A percentile compares a stretch with the other conserved stretches of the same genome.
Conservation (phyloP, 169 alveolate genomes). For the Plasmodium gaboni region DNA sequence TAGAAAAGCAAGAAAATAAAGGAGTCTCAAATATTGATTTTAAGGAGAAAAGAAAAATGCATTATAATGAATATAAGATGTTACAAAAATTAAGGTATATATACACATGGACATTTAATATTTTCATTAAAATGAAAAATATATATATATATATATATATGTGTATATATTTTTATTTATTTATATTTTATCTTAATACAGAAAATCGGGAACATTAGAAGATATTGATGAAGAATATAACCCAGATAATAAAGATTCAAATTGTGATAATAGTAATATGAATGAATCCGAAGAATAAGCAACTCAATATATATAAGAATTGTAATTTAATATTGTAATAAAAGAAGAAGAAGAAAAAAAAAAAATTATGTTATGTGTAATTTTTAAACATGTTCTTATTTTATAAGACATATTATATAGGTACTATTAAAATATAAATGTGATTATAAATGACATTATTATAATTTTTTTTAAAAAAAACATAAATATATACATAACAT, state of each 20-base stretch:
- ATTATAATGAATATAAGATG: constrained; percentile 75
- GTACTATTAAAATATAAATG: too few species aligned
- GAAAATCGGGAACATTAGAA: constrained; percentile 75
- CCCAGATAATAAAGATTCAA: constrained; percentile 53
- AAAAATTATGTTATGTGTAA: too few species aligned
- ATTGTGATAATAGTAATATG: constrained; percentile 10
- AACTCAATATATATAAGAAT: neutral
- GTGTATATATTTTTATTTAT: neutral
- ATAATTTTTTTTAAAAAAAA: too few species aligned
- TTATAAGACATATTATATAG: neutral
- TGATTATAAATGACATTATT: too few species aligned
- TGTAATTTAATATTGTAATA: neutral
- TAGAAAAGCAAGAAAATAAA: constrained; percentile 69
- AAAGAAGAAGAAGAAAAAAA: neutral
- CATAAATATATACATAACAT: too few species aligned
- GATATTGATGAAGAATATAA: constrained; percentile 57
- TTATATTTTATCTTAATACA: constrained; percentile 17
- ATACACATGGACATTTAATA: neutral
- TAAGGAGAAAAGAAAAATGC: constrained; percentile 73
- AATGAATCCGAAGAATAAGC: constrained; percentile 41
- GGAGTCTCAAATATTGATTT: constrained; percentile 56
- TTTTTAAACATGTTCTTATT: neutral
- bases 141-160: neutral
- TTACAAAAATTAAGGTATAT: constrained; percentile 60
- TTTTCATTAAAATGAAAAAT: neutral